Conservation (phyloP, 352 stramenopile species). For the Lagenidium sp. region DNA sequence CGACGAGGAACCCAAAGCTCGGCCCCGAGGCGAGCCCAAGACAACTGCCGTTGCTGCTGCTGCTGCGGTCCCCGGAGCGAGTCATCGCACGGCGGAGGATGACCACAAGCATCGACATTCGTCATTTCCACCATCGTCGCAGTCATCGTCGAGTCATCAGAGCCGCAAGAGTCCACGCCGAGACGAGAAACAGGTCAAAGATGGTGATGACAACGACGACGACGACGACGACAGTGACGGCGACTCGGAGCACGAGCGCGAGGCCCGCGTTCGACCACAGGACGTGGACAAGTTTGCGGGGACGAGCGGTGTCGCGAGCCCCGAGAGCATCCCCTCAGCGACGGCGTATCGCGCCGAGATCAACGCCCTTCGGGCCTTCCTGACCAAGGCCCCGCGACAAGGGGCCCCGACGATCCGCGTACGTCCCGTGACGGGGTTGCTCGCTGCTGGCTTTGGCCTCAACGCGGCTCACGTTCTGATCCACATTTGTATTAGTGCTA, state of each 20-base stretch:
- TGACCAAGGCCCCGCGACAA: constrained; percentile 21
- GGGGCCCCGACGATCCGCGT: constrained; percentile 21
- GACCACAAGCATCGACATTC: not conserved
- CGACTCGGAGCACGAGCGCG: constrained; percentile 12
- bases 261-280: constrained; percentile 4
- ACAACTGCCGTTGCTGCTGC: not conserved
- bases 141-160: not conserved
- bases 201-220: not conserved
- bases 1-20: not conserved
- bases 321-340: not conserved
- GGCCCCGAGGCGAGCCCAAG: not conserved
- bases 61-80: not conserved
- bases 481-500: constrained; percentile 51
- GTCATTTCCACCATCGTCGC: constrained; percentile 1
- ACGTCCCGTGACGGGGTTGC: not conserved
- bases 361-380: constrained; percentile 23
- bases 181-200: not conserved
- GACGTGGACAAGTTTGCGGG: not conserved
- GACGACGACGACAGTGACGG: constrained; percentile 5
- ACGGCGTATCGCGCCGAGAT: constrained; percentile 10
- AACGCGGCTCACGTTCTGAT: too few species aligned
- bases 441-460: not conserved
- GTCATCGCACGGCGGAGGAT: not conserved
- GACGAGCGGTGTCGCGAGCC: not conserved
- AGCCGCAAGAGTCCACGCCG: constrained; percentile 8